These are phyloP conservation scores for Fusarium sp. DNA, from an alignment of 2,329 filamentous ascomycete species.

Conservation along the genomic window DNA sequence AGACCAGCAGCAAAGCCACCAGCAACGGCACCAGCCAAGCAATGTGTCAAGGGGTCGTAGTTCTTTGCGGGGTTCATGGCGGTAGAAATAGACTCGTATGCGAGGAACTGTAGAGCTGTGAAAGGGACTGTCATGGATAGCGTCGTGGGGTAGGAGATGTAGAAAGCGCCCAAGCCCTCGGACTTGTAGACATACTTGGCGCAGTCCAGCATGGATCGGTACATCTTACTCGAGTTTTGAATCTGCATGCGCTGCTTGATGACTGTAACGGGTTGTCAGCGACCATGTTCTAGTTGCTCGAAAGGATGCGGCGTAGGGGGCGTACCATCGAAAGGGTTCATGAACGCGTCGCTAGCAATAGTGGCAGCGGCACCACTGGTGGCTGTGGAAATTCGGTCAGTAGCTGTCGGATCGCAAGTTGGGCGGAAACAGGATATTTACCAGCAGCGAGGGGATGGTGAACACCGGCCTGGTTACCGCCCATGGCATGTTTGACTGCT, in stretches of 20 bases:
- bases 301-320: constrained; percentile 45
- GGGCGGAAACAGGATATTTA: constrained; percentile 53
- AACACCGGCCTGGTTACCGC: constrained; percentile 85
- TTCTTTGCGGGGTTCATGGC: constrained; percentile 85
- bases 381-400: constrained; percentile 61
- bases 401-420: neutral
- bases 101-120: constrained; percentile 95
- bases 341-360: constrained; percentile 96
- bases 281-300: neutral
- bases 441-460: constrained; percentile 95
- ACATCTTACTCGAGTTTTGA: constrained; percentile 87
- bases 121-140: constrained; percentile 99
- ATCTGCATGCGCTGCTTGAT: constrained; percentile 99
- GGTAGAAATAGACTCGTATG: constrained; percentile 96
- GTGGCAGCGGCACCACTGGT: constrained; percentile 94
- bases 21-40: constrained; percentile 88
- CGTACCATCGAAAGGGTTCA: constrained; percentile 99
- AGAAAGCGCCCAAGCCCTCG: constrained; percentile 92
- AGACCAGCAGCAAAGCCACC: constrained; percentile 93
- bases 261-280: constrained; percentile 63
- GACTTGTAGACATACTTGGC: constrained; percentile 86
- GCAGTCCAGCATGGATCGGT: constrained; percentile 87
- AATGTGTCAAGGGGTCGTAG: constrained; percentile 95
- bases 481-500: constrained; percentile 94
- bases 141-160: constrained; percentile 97